Evolutionary conservation across 768 basidiomycete genomes (phyloP), one percentile per base, ranked within the genome.

Genomic region (Amanita subjunquillea): DNA sequence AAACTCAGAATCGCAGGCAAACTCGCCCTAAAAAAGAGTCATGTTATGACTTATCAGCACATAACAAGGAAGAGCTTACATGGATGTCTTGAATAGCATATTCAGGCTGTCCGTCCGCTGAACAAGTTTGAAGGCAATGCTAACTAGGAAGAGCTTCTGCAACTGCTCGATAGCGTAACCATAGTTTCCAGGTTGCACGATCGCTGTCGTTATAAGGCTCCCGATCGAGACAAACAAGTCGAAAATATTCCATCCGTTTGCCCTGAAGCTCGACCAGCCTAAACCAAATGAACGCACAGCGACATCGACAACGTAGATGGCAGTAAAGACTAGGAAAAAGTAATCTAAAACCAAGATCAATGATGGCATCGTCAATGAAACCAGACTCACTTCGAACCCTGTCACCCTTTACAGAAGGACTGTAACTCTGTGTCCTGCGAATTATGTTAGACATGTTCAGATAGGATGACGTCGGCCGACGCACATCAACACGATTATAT

Each of bases 221-320:
- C 95, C 94, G 2, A 69, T 71, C 15, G 91, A 82, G 23, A 89
- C 83, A 12, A 90, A 60, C 40, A 93, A 67, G 58, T 97, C 94
- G 66, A 94, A 97, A 1, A 92, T 59, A 62, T 95, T 96, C 94
- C 95, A 97, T 5, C 93, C 91, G 58, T 93, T 91, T 29, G 83
- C 80, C n/a, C 77, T 75, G 73, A 90, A 96, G 63, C 85, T 88
- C 13, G 65, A 65, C 82, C 83, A 85, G 1, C 94, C 93, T 2
- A 97, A 76, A 1, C 95, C 95, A 59, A 76, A 82, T 42, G 85
- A 71, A n/a, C 92, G 83, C 23, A 95, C 75, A 23, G 69, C 53
- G 32, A 91, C 82, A 63, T 98, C 94, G 53, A 88, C 54, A 32
- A 83, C 69, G 60, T 93, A 96, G 23, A 90, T 63, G 47, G 78